Conservation (phyloP, 257 asterid species). For the Rehmannia glutinosa region DNA sequence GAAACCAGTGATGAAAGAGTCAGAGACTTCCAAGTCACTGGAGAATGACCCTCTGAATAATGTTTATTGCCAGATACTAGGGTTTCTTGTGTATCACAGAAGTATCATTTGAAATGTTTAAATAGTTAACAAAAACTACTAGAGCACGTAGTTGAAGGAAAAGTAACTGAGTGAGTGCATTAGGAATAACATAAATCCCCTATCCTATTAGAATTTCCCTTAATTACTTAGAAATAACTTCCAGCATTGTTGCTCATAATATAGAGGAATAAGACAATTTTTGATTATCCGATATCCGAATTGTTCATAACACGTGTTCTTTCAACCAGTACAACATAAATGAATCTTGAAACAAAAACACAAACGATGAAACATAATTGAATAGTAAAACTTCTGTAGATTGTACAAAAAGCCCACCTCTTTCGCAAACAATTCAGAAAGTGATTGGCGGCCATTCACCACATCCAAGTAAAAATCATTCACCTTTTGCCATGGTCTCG, state of each 20-base stretch:
- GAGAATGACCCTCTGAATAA: too few species aligned
- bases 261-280: not conserved
- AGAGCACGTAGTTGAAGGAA: not conserved
- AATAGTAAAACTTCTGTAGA: not conserved
- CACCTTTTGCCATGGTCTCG: constrained; percentile 71
- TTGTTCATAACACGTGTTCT: not conserved
- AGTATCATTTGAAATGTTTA: not conserved
- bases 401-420: constrained; percentile 41
- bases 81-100: too few species aligned
- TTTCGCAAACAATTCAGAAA: constrained; percentile 51
- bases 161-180: not conserved
- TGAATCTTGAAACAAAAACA: constrained; percentile 8
- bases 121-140: not conserved
- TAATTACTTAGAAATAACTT: too few species aligned
- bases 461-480: constrained; percentile 59
- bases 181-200: not conserved
- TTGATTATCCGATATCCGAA: not conserved
- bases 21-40: too few species aligned
- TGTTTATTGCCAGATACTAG: too few species aligned
- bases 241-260: too few species aligned
- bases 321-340: not conserved
- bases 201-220: not conserved
- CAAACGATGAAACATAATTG: not conserved
- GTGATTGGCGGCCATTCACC: constrained; percentile 57
- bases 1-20: too few species aligned